Percentiles rank a stretch among this genome's conserved stretches.
These are phyloP conservation scores for Tulasnella calospora DNA, from an alignment of 768 basidiomycete species.

Conservation along the genomic window DNA sequence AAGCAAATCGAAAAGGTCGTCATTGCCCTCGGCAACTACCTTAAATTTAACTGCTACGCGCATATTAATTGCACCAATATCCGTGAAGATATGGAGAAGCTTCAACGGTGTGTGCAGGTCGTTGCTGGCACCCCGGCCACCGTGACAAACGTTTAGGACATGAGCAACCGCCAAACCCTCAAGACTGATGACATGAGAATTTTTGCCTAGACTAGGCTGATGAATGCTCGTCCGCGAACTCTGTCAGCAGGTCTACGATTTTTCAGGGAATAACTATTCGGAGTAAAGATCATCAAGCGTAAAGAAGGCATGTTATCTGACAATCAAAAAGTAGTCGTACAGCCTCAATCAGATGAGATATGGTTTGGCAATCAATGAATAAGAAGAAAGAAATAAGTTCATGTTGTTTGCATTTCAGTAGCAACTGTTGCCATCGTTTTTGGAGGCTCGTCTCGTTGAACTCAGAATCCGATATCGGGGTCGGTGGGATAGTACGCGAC, in stretches of 20 bases:
- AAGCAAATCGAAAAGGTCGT: constrained; percentile 98
- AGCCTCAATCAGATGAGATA: neutral
- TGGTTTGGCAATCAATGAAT: neutral
- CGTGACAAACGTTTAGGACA: constrained; percentile 93
- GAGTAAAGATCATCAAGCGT: neutral
- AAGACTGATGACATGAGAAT: constrained; percentile 83
- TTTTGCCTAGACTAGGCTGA: constrained; percentile 98
- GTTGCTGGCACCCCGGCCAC: constrained; percentile 93
- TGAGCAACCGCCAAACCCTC: constrained; percentile 92
- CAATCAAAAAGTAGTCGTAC: neutral
- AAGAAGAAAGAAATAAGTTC: neutral
- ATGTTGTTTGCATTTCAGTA: neutral
- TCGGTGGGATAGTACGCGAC: constrained; percentile 2
- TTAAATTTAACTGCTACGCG: constrained; percentile 93
- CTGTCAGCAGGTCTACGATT: constrained; percentile 99
- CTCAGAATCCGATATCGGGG: neutral
- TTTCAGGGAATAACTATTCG: constrained; percentile 90
- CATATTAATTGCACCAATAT: constrained; percentile 98
- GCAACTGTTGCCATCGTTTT: too few relatives aligned
- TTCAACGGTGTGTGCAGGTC: constrained; percentile 74
- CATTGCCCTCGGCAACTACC: constrained; percentile 87
- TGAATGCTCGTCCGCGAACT: constrained; percentile 97
- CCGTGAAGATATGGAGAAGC: constrained; percentile 95
- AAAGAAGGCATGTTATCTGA: too few relatives aligned
- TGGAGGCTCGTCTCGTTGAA: neutral